These are phyloP conservation scores for Polysphondylium violaceum DNA, from an alignment of 78 protist species.

Conservation along the genomic window DNA sequence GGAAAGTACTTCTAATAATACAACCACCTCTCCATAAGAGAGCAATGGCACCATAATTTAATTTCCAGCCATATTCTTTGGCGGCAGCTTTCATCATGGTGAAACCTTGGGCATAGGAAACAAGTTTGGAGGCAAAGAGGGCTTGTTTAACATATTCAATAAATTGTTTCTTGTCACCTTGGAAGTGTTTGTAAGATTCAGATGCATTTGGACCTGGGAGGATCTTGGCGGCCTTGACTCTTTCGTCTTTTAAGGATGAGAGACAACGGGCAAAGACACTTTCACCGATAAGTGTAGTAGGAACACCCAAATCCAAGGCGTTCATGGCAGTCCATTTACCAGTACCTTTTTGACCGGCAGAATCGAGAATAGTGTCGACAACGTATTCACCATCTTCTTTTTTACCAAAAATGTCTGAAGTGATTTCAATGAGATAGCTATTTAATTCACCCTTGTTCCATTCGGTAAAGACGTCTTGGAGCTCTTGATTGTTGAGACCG, in stretches of 20 bases:
- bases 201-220: constrained; percentile 84
- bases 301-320: constrained; percentile 88
- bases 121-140: constrained; percentile 93
- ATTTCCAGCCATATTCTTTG: constrained; percentile 86
- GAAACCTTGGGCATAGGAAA: constrained; percentile 96
- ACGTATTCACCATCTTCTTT: constrained; percentile 79
- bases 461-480: constrained; percentile 85
- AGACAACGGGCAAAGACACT: constrained; percentile 90
- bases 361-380: constrained; percentile 93
- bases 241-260: constrained; percentile 83
- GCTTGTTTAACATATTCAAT: constrained; percentile 89
- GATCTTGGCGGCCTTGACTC: constrained; percentile 85
- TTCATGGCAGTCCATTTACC: constrained; percentile 93
- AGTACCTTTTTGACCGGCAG: constrained; percentile 97
- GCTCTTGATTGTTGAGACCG: constrained; percentile 85
- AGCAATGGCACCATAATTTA: constrained; percentile 93
- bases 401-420: constrained; percentile 88
- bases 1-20: constrained; percentile 95
- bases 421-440: constrained; percentile 96
- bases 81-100: constrained; percentile 83
- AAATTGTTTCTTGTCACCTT: constrained; percentile 81
- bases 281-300: constrained; percentile 87
- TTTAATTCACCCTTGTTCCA: constrained; percentile 94
- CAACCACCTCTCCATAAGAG: constrained; percentile 98
- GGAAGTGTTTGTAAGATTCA: neutral